Evolutionary conservation across 2,329 filamentous ascomycete genomes (phyloP).

Genomic region (Penicillium sp.): DNA sequence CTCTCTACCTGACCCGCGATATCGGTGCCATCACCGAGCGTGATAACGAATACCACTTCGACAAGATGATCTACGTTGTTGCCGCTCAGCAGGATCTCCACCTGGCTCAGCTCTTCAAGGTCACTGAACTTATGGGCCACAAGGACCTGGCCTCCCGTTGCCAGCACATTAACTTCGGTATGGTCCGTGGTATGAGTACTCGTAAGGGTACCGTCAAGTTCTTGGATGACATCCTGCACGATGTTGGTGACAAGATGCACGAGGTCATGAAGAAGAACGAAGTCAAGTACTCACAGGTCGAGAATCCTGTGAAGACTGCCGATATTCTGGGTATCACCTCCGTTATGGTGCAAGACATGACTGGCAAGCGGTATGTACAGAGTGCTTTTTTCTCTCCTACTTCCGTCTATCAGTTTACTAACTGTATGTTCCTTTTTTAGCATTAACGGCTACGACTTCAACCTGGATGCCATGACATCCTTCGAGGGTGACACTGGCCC

Average conservation of each 20-base stretch:
- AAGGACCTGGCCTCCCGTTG: slow-evolving; percentile 60
- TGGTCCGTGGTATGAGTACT: slow-evolving; percentile 66
- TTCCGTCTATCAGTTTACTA: slow-evolving; percentile 46
- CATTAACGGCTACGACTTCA: slow-evolving; percentile 65
- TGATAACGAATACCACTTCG: slow-evolving; percentile 61
- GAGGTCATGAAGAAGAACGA: slow-evolving; percentile 92
- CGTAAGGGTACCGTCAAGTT: slow-evolving; percentile 73
- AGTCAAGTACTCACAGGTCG: slow-evolving; percentile 86
- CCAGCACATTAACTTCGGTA: slow-evolving; percentile 66
- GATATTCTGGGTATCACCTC: slow-evolving; percentile 89
- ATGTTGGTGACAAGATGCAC: slow-evolving; percentile 94
- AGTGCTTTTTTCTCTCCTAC: slow-evolving; percentile 14
- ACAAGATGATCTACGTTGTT: slow-evolving; percentile 69
- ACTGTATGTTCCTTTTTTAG: slow-evolving; percentile 35
- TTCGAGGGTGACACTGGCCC: slow-evolving; percentile 67
- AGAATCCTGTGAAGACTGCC: slow-evolving; percentile 75
- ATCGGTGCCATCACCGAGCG: slow-evolving; percentile 66
- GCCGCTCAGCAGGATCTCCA: slow-evolving; percentile 65
- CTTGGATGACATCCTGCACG: slow-evolving; percentile 68
- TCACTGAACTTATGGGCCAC: slow-evolving; percentile 60
- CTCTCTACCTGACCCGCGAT: slow-evolving; percentile 68
- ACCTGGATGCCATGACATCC: slow-evolving; percentile 64
- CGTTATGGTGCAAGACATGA: slow-evolving; percentile 99
- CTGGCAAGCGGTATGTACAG: slow-evolving; percentile 72
- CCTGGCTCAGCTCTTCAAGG: slow-evolving; percentile 65